Percentiles rank a stretch among this genome's conserved stretches.
phyloP scores from a whole-genome alignment of 2,329 filamentous ascomycete genomes.

The Colletotrichum chlorophyti region DNA sequence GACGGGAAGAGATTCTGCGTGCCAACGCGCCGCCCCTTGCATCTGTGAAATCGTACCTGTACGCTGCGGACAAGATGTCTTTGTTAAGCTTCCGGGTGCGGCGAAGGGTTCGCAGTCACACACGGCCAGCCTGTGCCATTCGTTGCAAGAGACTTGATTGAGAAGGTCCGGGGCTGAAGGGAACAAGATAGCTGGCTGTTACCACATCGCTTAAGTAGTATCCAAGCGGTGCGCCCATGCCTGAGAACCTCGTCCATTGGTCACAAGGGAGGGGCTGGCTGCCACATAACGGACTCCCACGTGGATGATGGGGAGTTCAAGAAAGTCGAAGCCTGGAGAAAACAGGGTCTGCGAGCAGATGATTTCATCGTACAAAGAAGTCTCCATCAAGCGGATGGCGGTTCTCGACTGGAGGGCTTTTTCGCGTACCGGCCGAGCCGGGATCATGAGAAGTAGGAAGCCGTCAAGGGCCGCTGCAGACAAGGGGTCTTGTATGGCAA shows the following conservation, averaged over 20 bases:
- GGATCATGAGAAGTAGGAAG: constrained; percentile 2
- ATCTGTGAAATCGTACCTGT: constrained; percentile 10
- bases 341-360: constrained; percentile 1
- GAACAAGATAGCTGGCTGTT: too few relatives aligned
- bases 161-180: too few relatives aligned
- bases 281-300: constrained; percentile 2
- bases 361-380: background rate
- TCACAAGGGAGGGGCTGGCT: too few relatives aligned
- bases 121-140: too few relatives aligned
- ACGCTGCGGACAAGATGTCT: background rate
- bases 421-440: background rate
- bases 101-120: background rate
- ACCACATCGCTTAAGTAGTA: background rate
- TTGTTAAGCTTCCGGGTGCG: constrained; percentile 5
- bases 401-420: constrained; percentile 1
- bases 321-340: background rate
- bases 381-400: constrained; percentile 1
- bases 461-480: background rate
- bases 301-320: constrained; percentile 9
- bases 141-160: too few relatives aligned
- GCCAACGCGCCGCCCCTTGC: constrained; percentile 24
- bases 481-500: too few relatives aligned
- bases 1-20: background rate
- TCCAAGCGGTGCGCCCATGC: background rate
- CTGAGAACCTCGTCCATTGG: background rate